Evolutionary conservation across 768 basidiomycete species (phyloP).

Genomic region (Roridomyces roridus): DNA sequence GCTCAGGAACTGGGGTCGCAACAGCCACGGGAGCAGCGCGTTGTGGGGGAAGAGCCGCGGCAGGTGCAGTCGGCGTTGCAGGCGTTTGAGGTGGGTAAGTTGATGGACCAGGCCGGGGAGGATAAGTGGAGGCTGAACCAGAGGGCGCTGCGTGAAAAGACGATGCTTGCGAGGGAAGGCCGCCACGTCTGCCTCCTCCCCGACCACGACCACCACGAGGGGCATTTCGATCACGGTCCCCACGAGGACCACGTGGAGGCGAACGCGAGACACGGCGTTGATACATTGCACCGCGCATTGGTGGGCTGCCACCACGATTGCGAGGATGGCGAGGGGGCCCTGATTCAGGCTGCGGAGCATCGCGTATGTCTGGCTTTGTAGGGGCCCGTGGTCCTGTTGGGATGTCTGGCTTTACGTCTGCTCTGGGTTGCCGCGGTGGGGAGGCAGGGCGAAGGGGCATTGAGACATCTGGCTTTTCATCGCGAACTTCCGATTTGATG

Average conservation of each 20-base stretch:
- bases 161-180: constrained; percentile 16
- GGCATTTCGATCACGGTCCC: constrained; percentile 9
- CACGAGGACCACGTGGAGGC: constrained; percentile 47
- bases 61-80: constrained; percentile 3
- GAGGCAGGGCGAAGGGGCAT: neutral
- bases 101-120: neutral
- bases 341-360: neutral
- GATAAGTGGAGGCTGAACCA: constrained; percentile 11
- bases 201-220: constrained; percentile 12
- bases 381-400: neutral
- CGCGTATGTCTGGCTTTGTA: neutral
- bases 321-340: constrained; percentile 32
- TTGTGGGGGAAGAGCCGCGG: constrained; percentile 1
- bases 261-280: constrained; percentile 36
- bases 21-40: neutral
- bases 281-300: constrained; percentile 17
- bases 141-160: neutral
- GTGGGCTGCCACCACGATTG: constrained; percentile 27
- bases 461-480: neutral
- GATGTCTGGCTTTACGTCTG: neutral
- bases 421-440: constrained; percentile 10
- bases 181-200: constrained; percentile 9
- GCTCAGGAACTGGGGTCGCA: neutral
- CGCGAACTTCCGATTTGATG: neutral
- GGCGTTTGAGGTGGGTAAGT: constrained; percentile 3